Evolutionary conservation across 2,329 filamentous ascomycete genomes (phyloP).

Genomic region (Exophiala sp.): DNA sequence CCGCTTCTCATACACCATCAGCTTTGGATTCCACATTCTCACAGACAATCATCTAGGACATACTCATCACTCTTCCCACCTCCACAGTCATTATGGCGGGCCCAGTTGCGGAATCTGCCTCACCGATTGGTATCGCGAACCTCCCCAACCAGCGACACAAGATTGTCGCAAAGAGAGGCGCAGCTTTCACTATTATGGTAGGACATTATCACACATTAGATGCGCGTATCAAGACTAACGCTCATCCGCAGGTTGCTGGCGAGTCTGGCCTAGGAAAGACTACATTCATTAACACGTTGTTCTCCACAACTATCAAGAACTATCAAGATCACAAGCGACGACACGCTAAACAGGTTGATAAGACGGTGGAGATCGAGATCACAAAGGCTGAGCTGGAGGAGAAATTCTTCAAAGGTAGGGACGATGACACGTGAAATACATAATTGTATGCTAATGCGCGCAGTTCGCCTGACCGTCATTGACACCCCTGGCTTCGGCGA

Average conservation of each 20-base stretch:
- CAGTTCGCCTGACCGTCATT: constrained; percentile 97
- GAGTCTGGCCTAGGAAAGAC: constrained; percentile 99
- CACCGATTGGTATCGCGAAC: constrained; percentile 72
- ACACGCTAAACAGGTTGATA: constrained; percentile 99
- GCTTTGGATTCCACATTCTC: constrained; percentile 12
- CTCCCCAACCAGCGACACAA: constrained; percentile 70
- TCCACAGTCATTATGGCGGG: constrained; percentile 48
- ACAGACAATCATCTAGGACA: constrained; percentile 19
- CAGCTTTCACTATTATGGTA: constrained; percentile 99
- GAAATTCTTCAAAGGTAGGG: constrained; percentile 99
- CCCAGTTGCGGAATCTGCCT: constrained; percentile 54
- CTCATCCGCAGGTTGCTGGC: constrained; percentile 74
- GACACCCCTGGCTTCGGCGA: constrained; percentile 98
- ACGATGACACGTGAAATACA: neutral
- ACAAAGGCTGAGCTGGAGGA: constrained; percentile 99
- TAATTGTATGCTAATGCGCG: constrained; percentile 10
- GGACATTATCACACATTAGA: constrained; percentile 29
- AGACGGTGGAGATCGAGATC: constrained; percentile 99
- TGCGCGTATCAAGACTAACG: constrained; percentile 8
- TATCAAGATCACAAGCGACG: constrained; percentile 99
- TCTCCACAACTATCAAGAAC: constrained; percentile 99
- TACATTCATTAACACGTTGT: constrained; percentile 99
- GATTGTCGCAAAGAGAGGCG: constrained; percentile 79
- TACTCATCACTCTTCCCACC: constrained; percentile 6
- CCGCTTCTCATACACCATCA: neutral